These are phyloP conservation scores for Mycosphaerella sp. DNA, from an alignment of 2,329 filamentous ascomycete genomes.

Conservation along the genomic window DNA sequence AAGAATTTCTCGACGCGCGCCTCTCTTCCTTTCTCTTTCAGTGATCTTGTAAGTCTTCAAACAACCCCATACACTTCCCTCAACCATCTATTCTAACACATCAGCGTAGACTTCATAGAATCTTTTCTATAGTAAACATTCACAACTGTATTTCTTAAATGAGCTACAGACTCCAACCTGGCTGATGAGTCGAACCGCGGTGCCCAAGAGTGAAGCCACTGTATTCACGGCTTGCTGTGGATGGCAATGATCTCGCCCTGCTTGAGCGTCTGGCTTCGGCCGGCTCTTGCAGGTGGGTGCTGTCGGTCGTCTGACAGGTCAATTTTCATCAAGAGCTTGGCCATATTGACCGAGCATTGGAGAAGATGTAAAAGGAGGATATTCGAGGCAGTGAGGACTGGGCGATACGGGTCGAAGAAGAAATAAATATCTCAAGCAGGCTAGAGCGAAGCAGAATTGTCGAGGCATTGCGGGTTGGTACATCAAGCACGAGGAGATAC, in stretches of 20 bases:
- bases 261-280: conserved; percentile 31
- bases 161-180: conserved; percentile 55
- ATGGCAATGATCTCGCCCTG: conserved; percentile 34
- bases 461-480: no score
- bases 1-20: background rate
- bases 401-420: no score
- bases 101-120: conserved; percentile 51
- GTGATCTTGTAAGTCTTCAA: conserved; percentile 7
- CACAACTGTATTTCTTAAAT: conserved; percentile 84
- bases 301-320: conserved; percentile 33
- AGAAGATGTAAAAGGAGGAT: conserved; percentile 13
- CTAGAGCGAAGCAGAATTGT: no score
- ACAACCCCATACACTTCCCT: conserved; percentile 9
- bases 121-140: conserved; percentile 98
- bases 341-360: conserved; percentile 19
- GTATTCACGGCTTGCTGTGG: conserved; percentile 19
- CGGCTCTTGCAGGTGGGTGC: conserved; percentile 30
- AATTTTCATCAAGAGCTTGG: conserved; percentile 31
- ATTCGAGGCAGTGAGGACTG: no score
- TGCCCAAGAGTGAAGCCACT: conserved; percentile 34
- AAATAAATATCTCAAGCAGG: no score
- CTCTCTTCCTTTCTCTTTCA: conserved; percentile 1
- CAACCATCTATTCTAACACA: background rate
- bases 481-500: no score
- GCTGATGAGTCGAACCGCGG: conserved; percentile 33